phyloP scores from a whole-genome alignment of 2,329 filamentous ascomycete species.

The Sporothrix dimorphospora region DNA sequence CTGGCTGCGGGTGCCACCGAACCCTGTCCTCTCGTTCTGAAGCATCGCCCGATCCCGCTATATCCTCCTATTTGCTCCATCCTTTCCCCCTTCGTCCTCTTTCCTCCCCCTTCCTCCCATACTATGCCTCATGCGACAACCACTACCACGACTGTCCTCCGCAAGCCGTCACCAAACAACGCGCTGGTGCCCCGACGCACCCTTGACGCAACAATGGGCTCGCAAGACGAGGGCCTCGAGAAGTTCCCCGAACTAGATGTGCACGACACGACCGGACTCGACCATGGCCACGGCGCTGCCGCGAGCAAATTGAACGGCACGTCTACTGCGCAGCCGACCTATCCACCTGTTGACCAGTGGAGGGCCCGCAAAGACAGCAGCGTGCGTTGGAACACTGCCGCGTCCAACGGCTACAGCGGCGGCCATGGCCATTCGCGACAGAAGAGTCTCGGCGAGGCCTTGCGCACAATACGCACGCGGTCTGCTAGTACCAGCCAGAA shows the following conservation, averaged over 20 bases:
- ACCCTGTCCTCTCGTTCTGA: conserved; percentile 29
- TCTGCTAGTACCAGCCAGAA: conserved; percentile 89
- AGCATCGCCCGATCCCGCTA: conserved; percentile 1
- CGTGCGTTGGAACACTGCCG: conserved; percentile 39
- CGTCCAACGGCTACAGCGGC: conserved; percentile 30
- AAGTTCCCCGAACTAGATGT: conserved; percentile 62
- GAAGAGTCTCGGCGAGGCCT: conserved; percentile 88
- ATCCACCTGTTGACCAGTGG: conserved; percentile 53
- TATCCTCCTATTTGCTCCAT: background rate
- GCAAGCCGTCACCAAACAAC: conserved; percentile 25
- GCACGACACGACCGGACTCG: conserved; percentile 27
- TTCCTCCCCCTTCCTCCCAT: background rate
- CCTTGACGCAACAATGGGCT: conserved; percentile 29
- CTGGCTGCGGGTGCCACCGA: conserved; percentile 23
- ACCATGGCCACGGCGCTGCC: conserved; percentile 35
- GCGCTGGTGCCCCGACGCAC: background rate
- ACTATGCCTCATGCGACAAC: conserved; percentile 33
- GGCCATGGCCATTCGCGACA: conserved; percentile 65
- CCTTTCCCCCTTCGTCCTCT: background rate
- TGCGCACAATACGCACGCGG: conserved; percentile 77
- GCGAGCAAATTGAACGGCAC: conserved; percentile 39
- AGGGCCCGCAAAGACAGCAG: conserved; percentile 56
- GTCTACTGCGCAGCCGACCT: conserved; percentile 35
- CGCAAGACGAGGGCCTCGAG: conserved; percentile 48
- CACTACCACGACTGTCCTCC: conserved; percentile 14